Evolutionary conservation across 177 flowering plant genomes (phyloP).

Genomic region (Vitis hybrid): DNA sequence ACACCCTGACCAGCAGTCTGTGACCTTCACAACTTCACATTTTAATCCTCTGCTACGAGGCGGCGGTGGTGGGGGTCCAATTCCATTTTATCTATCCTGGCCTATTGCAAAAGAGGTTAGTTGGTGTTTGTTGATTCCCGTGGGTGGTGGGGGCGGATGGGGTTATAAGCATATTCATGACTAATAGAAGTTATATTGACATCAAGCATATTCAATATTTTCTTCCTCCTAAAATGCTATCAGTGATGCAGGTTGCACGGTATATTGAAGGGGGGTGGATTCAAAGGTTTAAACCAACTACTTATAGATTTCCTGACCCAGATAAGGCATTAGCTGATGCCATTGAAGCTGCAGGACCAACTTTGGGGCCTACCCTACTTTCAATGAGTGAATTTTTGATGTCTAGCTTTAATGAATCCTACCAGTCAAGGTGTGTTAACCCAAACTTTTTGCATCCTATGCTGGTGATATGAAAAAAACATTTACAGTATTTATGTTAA

Average conservation of each 20-base stretch:
- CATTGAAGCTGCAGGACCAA: slow-evolving; percentile 83
- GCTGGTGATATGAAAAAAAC: neutral
- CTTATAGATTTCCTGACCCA: slow-evolving; percentile 76
- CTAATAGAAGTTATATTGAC: no score
- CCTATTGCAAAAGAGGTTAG: slow-evolving; percentile 68
- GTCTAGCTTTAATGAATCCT: slow-evolving; percentile 95
- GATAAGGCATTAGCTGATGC: slow-evolving; percentile 76
- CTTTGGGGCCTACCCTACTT: slow-evolving; percentile 76
- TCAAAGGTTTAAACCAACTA: slow-evolving; percentile 56
- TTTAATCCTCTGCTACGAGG: slow-evolving; percentile 92
- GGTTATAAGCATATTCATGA: neutral
- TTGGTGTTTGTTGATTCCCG: slow-evolving; percentile 1
- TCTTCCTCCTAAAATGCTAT: neutral
- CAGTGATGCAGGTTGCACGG: slow-evolving; percentile 64
- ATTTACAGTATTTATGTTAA: neutral
- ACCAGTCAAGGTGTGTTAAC: slow-evolving; percentile 83
- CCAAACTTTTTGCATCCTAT: neutral
- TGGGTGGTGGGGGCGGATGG: no score
- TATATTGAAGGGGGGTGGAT: slow-evolving; percentile 92
- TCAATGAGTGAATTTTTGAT: slow-evolving; percentile 91
- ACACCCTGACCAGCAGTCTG: slow-evolving; percentile 88
- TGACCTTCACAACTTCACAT: slow-evolving; percentile 79
- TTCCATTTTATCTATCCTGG: slow-evolving; percentile 80
- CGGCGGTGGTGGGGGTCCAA: slow-evolving; percentile 97
- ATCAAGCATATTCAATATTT: neutral